Conservation (phyloP, 257 asterid species). For the Ajuga chamaepitys region DNA sequence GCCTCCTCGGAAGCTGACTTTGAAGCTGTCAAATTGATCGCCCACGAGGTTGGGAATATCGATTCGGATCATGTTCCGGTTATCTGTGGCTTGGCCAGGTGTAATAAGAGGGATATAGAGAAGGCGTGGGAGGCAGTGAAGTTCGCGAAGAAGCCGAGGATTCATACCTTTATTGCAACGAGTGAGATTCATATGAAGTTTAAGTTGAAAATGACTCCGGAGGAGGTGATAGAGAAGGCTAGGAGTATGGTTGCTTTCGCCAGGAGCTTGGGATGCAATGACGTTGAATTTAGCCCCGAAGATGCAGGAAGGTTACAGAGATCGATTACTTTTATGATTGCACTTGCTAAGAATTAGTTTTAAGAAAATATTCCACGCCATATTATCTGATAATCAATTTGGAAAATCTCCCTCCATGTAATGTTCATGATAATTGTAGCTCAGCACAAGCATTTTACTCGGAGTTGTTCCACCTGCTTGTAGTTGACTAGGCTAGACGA, state of each 20-base stretch:
- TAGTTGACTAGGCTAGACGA: not conserved
- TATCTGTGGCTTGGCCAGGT: slow-evolving; percentile 88
- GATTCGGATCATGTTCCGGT: slow-evolving; percentile 63
- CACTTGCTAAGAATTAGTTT: not conserved
- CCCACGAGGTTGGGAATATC: slow-evolving; percentile 62
- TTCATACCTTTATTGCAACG: slow-evolving; percentile 93
- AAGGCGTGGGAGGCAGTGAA: slow-evolving; percentile 96
- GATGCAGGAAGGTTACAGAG: slow-evolving; percentile 86
- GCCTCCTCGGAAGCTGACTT: slow-evolving; percentile 91
- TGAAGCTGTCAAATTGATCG: slow-evolving; percentile 75
- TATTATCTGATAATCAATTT: not conserved
- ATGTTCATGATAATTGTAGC: not conserved
- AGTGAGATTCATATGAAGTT: slow-evolving; percentile 87
- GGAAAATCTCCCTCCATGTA: not conserved
- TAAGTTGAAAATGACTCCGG: slow-evolving; percentile 78
- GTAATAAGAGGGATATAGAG: slow-evolving; percentile 81
- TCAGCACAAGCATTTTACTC: not conserved
- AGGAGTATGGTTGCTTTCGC: slow-evolving; percentile 85
- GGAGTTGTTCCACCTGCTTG: not conserved
- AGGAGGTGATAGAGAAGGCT: slow-evolving; percentile 78
- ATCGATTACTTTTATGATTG: not conserved
- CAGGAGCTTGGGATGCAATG: slow-evolving; percentile 77
- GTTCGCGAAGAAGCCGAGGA: slow-evolving; percentile 77
- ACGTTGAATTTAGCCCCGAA: slow-evolving; percentile 97
- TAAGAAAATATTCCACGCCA: not conserved